Conservation (phyloP, 768 basidiomycete genomes). For the Suillus sp. region DNA sequence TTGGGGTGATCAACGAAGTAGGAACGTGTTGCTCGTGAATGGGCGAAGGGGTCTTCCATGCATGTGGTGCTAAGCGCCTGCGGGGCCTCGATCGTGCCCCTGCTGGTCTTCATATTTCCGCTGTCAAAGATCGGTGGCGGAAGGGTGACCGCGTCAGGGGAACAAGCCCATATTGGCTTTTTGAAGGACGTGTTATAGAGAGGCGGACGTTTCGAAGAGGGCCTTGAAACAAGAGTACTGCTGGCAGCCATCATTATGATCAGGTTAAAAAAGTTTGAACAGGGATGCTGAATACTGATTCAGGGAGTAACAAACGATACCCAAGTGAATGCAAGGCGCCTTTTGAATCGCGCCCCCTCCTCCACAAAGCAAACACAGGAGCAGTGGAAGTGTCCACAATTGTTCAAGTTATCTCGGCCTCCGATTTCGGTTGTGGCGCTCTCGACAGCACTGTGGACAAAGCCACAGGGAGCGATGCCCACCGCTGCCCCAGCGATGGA, state of each 20-base stretch:
- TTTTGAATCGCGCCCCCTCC: constrained; percentile 23
- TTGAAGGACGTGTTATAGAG: constrained; percentile 15
- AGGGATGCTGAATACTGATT: not conserved
- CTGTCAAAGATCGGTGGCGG: constrained; percentile 15
- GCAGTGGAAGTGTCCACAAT: constrained; percentile 14
- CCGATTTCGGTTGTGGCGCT: constrained; percentile 12
- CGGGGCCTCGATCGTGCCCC: not conserved
- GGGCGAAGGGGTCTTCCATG: constrained; percentile 9
- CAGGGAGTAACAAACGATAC: not conserved
- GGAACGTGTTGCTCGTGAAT: constrained; percentile 14
- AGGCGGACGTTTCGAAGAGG: constrained; percentile 3
- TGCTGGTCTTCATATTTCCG: constrained; percentile 11
- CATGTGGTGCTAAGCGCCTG: constrained; percentile 2
- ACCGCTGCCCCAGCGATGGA: constrained; percentile 21
- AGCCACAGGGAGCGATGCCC: constrained; percentile 26
- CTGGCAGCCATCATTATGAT: constrained; percentile 13
- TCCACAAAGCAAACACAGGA: constrained; percentile 12
- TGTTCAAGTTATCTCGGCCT: constrained; percentile 22
- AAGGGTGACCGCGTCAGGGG: constrained; percentile 16
- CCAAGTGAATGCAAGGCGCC: constrained; percentile 1
- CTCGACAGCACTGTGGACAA: constrained; percentile 25
- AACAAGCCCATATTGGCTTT: constrained; percentile 14
- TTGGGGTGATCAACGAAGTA: constrained; percentile 15
- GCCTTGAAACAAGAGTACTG: not conserved
- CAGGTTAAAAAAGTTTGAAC: not conserved